A percentile compares a stretch with the other conserved stretches of the same genome.
Evolutionary conservation across 345 rosid genomes (phyloP).

Genomic region (Aurinia saxatilis): DNA sequence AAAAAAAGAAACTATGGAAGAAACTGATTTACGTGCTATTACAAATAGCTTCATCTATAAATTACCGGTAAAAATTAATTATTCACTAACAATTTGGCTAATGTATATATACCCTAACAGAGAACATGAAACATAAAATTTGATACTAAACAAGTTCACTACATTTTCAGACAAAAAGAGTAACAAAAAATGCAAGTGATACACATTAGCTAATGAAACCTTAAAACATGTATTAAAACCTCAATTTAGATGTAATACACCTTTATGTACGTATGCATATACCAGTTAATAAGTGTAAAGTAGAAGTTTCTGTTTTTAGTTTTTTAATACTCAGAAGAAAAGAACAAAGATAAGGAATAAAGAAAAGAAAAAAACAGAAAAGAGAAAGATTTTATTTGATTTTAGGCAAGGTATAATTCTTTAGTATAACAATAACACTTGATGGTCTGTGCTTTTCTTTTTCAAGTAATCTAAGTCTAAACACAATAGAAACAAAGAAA

Average conservation of each 20-base stretch:
- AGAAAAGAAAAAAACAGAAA: neutral
- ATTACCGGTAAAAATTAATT: neutral
- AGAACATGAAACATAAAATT: neutral
- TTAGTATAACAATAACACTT: slow-evolving; percentile 12
- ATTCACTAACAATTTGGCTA: neutral
- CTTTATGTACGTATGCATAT: neutral
- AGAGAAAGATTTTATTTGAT: slow-evolving; percentile 3
- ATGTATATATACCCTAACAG: neutral
- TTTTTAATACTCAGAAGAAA: slow-evolving; percentile 2
- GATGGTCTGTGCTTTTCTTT: slow-evolving; percentile 5
- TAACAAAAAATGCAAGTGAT: slow-evolving; percentile 19
- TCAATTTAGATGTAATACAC: neutral
- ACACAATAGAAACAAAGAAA: neutral
- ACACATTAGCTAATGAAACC: neutral
- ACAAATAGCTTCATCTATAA: slow-evolving; percentile 1
- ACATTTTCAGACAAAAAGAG: no score
- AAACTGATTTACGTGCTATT: neutral
- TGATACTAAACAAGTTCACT: slow-evolving; percentile 2
- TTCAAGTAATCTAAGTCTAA: neutral
- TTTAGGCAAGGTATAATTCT: slow-evolving; percentile 19
- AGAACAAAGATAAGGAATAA: slow-evolving; percentile 21
- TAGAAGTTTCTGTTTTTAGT: neutral
- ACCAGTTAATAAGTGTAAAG: neutral
- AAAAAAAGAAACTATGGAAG: neutral
- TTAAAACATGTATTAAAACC: neutral